These are phyloP conservation scores for Camelina hispida DNA, from an alignment of 345 rosid genomes.

Conservation along the genomic window DNA sequence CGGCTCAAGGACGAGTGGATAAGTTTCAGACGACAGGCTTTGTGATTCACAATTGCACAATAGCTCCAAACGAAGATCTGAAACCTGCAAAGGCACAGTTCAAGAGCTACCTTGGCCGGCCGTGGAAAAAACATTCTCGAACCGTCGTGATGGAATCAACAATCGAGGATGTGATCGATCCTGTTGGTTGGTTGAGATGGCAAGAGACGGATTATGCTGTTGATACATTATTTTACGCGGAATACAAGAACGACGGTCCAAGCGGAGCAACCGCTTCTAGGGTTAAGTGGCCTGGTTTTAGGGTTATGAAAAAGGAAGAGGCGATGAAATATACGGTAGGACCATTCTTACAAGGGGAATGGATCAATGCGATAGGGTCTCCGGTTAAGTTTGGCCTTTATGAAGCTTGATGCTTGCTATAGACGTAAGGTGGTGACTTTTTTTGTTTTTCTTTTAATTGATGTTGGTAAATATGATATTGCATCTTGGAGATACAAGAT, in stretches of 20 bases:
- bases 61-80: constrained; percentile 55
- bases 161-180: constrained; percentile 68
- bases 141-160: constrained; percentile 75
- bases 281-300: constrained; percentile 81
- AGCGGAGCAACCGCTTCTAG: constrained; percentile 54
- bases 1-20: constrained; percentile 73
- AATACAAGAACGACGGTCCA: constrained; percentile 68
- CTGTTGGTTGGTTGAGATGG: constrained; percentile 77
- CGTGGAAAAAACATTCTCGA: constrained; percentile 74
- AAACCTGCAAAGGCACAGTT: constrained; percentile 46
- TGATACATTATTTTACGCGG: constrained; percentile 64
- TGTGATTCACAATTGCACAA: constrained; percentile 71
- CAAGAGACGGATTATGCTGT: constrained; percentile 55
- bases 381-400: constrained; percentile 56
- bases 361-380: constrained; percentile 50
- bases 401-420: constrained; percentile 33
- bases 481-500: background rate
- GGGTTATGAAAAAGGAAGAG: constrained; percentile 50
- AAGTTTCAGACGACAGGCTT: constrained; percentile 68
- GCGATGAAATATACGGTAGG: constrained; percentile 66
- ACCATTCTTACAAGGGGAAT: constrained; percentile 63
- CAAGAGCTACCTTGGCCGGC: constrained; percentile 78
- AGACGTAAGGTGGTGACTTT: constrained; percentile 16
- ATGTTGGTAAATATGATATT: constrained; percentile 3
- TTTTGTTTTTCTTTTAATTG: background rate